Evolutionary conservation across 768 basidiomycete species (phyloP).

Genomic region (Dictyophora rubrovolvata): DNA sequence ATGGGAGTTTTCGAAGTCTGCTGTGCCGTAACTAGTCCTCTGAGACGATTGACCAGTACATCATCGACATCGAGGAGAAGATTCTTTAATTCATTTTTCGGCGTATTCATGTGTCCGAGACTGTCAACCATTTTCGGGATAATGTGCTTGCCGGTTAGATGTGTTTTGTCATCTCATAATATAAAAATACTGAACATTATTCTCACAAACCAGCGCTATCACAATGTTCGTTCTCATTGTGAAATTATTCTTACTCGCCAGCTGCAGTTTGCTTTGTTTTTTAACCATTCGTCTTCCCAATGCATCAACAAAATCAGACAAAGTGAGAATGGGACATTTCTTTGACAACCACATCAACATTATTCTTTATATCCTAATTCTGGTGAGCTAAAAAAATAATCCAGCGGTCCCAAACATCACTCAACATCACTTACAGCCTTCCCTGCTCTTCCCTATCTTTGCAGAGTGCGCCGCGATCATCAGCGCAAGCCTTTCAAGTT

Average conservation of each 20-base stretch:
- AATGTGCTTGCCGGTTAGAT: neutral
- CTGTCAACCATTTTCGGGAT: neutral
- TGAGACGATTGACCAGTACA: too few species aligned
- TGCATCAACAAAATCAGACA: neutral
- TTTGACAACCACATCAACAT: neutral
- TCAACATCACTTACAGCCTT: neutral
- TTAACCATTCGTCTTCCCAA: neutral
- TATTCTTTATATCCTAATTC: neutral
- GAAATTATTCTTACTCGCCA: neutral
- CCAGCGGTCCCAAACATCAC: too few species aligned
- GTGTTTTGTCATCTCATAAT: too few species aligned
- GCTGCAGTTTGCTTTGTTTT: neutral
- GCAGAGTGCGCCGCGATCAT: neutral
- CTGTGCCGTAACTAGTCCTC: too few species aligned
- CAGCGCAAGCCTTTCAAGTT: neutral
- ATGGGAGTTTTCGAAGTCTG: too few species aligned
- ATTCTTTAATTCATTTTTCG: neutral
- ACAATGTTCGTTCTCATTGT: neutral
- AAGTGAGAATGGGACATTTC: neutral
- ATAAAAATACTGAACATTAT: too few species aligned
- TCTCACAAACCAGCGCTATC: neutral
- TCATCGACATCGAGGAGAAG: too few species aligned
- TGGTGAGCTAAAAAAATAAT: neutral
- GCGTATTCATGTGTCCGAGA: neutral
- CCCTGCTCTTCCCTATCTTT: neutral